phyloP scores from a whole-genome alignment of 345 rosid genomes.

The Gossypium thurberi region DNA sequence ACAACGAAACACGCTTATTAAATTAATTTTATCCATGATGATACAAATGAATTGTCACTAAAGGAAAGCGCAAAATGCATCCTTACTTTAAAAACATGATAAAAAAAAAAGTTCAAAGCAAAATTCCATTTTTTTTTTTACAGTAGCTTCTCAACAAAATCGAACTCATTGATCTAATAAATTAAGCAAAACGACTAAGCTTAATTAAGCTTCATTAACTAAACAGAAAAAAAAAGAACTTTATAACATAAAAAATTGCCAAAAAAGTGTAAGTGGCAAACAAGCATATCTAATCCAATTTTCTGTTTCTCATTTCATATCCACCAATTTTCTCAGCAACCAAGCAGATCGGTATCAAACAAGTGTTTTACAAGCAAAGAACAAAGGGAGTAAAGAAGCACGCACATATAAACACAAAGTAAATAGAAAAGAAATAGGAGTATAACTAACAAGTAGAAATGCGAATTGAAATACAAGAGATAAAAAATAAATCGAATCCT shows the following conservation, averaged over 20 bases:
- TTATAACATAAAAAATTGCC: not conserved
- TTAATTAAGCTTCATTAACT: not conserved
- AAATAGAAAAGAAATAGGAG: not conserved
- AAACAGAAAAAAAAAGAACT: too few species aligned
- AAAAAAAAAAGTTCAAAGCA: not conserved
- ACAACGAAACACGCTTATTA: not conserved
- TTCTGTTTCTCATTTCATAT: not conserved
- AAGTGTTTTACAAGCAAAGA: constrained; percentile 16
- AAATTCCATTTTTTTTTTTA: not conserved
- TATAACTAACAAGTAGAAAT: not conserved
- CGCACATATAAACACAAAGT: not conserved
- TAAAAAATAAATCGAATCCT: constrained; percentile 34
- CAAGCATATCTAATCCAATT: not conserved
- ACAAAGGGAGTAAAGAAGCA: not conserved
- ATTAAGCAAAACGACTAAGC: not conserved
- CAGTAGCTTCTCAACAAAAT: not conserved
- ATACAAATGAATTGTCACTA: not conserved
- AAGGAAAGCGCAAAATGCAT: not conserved
- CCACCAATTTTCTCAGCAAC: not conserved
- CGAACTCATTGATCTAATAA: not conserved
- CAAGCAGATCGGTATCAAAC: constrained; percentile 14
- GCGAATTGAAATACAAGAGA: not conserved
- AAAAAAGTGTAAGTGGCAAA: not conserved
- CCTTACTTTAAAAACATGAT: not conserved
- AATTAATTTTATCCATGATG: not conserved